Evolutionary conservation across 202 grass and related monocot genomes (phyloP).

Genomic region (Schoenoplectus tabernaemontani): DNA sequence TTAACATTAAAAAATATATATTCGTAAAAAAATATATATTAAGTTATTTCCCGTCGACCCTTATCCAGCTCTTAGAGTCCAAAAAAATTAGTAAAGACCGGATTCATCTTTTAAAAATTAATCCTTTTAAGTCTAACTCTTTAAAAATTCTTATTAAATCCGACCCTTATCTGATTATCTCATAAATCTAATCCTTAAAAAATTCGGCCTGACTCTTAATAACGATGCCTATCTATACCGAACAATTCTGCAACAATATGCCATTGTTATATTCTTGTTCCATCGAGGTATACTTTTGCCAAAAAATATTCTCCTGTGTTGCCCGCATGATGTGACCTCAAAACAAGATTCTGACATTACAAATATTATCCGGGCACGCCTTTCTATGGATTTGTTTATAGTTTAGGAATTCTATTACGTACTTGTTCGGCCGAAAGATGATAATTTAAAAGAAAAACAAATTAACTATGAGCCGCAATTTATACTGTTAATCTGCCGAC

Average conservation of each 20-base stretch:
- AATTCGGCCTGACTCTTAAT: too few species aligned
- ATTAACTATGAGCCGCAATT: neutral
- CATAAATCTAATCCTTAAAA: too few species aligned
- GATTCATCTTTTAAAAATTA: too few species aligned
- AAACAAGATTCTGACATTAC: neutral
- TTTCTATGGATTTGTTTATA: neutral
- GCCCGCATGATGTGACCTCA: neutral
- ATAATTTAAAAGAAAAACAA: neutral
- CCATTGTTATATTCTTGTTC: neutral
- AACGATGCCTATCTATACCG: too few species aligned
- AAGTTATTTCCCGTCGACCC: too few species aligned
- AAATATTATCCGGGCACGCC: neutral
- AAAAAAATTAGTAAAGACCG: too few species aligned
- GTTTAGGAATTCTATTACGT: neutral
- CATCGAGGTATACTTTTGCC: neutral
- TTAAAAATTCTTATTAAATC: too few species aligned
- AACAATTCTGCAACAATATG: neutral
- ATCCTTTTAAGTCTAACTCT: too few species aligned
- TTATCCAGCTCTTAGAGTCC: too few species aligned
- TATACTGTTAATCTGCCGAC: neutral
- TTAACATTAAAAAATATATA: too few species aligned
- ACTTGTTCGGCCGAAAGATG: slow-evolving; percentile 11
- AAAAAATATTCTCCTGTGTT: neutral
- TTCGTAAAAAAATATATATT: too few species aligned
- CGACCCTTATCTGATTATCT: too few species aligned